A percentile compares a stretch with the other conserved stretches of the same genome.
These are phyloP conservation scores for Cladosporium sp. DNA, from an alignment of 2,329 filamentous ascomycete species.

Conservation along the genomic window DNA sequence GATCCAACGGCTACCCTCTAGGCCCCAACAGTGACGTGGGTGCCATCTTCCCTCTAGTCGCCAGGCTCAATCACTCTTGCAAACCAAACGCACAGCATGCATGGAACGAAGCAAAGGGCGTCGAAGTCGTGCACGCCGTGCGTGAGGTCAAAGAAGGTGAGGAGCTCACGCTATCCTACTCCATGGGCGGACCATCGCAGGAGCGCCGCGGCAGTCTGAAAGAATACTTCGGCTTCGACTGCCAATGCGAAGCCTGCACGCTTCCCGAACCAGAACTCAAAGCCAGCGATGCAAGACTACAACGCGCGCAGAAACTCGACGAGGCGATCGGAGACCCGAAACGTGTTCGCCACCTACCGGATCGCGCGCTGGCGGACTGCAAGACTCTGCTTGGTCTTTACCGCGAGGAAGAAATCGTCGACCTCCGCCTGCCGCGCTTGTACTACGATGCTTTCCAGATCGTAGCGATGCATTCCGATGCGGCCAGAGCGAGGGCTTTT, in stretches of 20 bases:
- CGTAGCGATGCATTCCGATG: conserved; percentile 22
- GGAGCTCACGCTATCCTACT: conserved; percentile 36
- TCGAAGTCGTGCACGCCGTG: conserved; percentile 30
- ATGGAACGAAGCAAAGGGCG: conserved; percentile 29
- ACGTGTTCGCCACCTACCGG: conserved; percentile 18
- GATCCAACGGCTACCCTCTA: conserved; percentile 31
- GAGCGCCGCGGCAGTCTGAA: conserved; percentile 17
- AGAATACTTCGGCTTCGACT: conserved; percentile 32
- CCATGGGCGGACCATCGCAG: conserved; percentile 21
- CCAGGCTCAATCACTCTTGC: conserved; percentile 36
- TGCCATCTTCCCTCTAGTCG: conserved; percentile 33
- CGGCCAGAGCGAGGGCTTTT: conserved; percentile 18
- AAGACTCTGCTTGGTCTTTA: conserved; percentile 16
- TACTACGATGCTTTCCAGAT: conserved; percentile 27
- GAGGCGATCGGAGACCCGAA: conserved; percentile 21
- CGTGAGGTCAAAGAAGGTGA: conserved; percentile 32
- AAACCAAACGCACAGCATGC: conserved; percentile 33
- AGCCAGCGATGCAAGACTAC: conserved; percentile 26
- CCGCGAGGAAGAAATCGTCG: conserved; percentile 17
- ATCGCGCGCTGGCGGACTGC: conserved; percentile 19
- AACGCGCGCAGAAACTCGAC: conserved; percentile 21
- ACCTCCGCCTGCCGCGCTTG: conserved; percentile 20
- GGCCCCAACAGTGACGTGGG: conserved; percentile 23
- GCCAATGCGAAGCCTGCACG: conserved; percentile 34
- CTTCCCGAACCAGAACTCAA: conserved; percentile 29